These are phyloP conservation scores for Lophiostoma macrostomum DNA, from an alignment of 495 filamentous ascomycete genomes.

Conservation along the genomic window DNA sequence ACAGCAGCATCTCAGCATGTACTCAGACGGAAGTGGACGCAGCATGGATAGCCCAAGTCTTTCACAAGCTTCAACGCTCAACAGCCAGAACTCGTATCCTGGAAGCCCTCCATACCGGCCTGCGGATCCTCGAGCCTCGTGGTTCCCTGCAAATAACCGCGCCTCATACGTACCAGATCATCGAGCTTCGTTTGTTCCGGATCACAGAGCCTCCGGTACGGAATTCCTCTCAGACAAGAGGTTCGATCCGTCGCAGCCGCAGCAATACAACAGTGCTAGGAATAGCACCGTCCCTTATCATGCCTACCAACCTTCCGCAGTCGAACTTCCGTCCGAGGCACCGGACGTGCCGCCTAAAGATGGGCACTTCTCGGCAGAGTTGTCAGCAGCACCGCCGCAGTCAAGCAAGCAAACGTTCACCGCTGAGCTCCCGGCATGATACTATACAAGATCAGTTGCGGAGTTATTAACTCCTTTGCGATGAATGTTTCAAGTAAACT, in stretches of 20 bases:
- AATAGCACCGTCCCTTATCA: background rate
- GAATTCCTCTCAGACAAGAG: background rate
- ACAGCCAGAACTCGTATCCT: background rate
- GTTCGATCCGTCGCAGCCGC: conserved; percentile 1
- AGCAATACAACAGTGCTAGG: background rate
- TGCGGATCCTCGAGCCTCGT: conserved; percentile 1
- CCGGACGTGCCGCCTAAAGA: conserved; percentile 14
- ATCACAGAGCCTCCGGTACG: background rate
- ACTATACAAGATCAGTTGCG: conserved; percentile 1
- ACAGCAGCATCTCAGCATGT: conserved; percentile 10
- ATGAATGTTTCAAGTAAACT: too few species aligned
- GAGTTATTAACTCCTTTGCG: too few species aligned
- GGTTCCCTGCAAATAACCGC: background rate
- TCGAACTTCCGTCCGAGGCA: conserved; percentile 11
- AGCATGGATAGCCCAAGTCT: conserved; percentile 16
- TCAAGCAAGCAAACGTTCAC: conserved; percentile 2
- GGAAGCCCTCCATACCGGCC: conserved; percentile 3
- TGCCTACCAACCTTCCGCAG: background rate
- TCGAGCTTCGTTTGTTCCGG: background rate
- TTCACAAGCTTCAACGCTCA: conserved; percentile 9
- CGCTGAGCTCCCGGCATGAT: conserved; percentile 22
- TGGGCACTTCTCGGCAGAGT: too few species aligned
- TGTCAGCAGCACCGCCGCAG: too few species aligned
- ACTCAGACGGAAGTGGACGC: conserved; percentile 2
- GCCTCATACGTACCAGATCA: too few species aligned